Evolutionary conservation across 768 basidiomycete species (phyloP), one percentile per base, ranked within the genome.

Genomic region (Amanita fuliginea): DNA sequence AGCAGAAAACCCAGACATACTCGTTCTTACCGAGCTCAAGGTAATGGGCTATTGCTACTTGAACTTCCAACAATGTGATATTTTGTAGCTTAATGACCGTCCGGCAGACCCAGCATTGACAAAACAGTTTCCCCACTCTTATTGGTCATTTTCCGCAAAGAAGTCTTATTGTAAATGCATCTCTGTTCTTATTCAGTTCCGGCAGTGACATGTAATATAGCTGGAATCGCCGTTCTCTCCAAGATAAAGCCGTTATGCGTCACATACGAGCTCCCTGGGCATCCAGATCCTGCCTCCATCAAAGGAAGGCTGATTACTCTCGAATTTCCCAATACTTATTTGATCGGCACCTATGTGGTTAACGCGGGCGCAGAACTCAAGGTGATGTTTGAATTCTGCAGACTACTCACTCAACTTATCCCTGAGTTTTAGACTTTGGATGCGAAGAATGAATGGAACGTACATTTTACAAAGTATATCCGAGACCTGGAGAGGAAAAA

Each of bases 21-120:
- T 93, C 19, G 74, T 93, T 13, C 67, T 94, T 37, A 89, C 86
- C 0, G 91, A 94, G 67, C 92, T 89, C 8, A 94, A 92, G 73
- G 87, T 79, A 35, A 21, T 59, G 39, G 47, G 30, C n/a, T 1
- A n/a, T 34, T 45, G 6, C 47, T 43, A 46, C 8, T 26, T 24
- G 14, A 19, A 30, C 2, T 6, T 49, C 24, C 14, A 18, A 16
- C 22, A 21, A 45, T 33, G 18, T 13, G 7, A 46, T 10, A 7
- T 34, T 21, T 22, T 39, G n/a, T 18, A 91, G 88, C 78, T 89
- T 41, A 90, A 89, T 59, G 69, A 84, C 42, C 68, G 68, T 37
- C 82, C 86, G 0, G 70, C 72, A 4, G 81, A 86, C 57, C 78
- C 77, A 2, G 62, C 61, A 10, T 60, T 90, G 33, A 74, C 66